Conservation (phyloP, 371 early-diverging fungal species). For the Mortierella sp. region DNA sequence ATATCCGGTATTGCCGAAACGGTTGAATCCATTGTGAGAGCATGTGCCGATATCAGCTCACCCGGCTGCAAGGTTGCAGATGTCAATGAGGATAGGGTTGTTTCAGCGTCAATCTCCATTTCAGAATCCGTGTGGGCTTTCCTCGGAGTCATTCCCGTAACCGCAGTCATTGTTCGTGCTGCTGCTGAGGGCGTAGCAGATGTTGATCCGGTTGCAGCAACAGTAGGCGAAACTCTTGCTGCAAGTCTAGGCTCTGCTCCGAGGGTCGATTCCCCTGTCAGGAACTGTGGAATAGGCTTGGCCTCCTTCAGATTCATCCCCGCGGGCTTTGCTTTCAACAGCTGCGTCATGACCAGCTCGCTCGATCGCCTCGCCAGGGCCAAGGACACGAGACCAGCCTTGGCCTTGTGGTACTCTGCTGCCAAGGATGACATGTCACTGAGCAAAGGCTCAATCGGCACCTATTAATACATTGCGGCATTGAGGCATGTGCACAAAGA, state of each 20-base stretch:
- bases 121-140: background rate
- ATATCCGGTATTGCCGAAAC: too few species aligned
- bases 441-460: slow-evolving; percentile 14
- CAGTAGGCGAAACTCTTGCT: background rate
- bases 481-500: too few species aligned
- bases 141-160: background rate
- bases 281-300: slow-evolving; percentile 22
- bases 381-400: slow-evolving; percentile 21
- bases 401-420: slow-evolving; percentile 18
- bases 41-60: background rate
- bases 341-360: slow-evolving; percentile 24
- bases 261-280: background rate
- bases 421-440: slow-evolving; percentile 13
- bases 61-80: background rate
- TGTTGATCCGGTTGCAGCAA: background rate
- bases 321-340: background rate
- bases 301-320: slow-evolving; percentile 15
- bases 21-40: background rate
- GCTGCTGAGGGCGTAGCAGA: too few species aligned
- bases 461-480: slow-evolving; percentile 8
- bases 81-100: background rate
- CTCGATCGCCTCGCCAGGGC: slow-evolving; percentile 24
- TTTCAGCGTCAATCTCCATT: background rate
- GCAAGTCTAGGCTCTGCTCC: background rate
- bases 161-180: background rate